Conservation (phyloP, 768 basidiomycete genomes). For the Mycena venus region DNA sequence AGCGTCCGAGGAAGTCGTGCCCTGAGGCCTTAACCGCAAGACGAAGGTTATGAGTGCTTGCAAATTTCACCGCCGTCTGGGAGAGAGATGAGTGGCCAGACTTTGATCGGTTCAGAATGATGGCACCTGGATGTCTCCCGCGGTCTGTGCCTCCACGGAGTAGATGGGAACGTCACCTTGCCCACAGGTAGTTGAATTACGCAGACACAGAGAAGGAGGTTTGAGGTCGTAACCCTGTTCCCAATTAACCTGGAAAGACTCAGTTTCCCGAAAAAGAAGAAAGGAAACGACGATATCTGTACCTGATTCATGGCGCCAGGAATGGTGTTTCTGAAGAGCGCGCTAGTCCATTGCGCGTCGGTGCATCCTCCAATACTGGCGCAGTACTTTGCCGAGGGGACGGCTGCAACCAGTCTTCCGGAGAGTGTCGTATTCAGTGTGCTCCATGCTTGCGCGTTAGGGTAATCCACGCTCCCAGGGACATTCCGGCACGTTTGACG, state of each 20-base stretch:
- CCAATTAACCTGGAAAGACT: not conserved
- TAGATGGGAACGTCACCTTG: conserved; percentile 48
- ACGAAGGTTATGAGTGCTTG: conserved; percentile 43
- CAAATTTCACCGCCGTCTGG: conserved; percentile 47
- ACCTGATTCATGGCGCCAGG: conserved; percentile 26
- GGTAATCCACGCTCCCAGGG: no score
- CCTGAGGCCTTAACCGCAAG: conserved; percentile 49
- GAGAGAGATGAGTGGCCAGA: not conserved
- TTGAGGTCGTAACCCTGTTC: conserved; percentile 38
- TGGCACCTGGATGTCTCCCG: conserved; percentile 43
- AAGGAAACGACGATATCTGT: no score
- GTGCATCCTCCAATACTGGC: conserved; percentile 1
- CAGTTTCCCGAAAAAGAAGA: not conserved
- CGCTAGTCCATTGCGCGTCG: conserved; percentile 18
- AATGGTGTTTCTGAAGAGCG: no score
- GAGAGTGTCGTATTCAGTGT: no score
- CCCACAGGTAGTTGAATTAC: no score
- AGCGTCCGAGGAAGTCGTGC: conserved; percentile 51
- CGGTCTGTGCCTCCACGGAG: conserved; percentile 44
- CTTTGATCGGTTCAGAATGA: not conserved
- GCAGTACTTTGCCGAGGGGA: no score
- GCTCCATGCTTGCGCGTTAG: no score
- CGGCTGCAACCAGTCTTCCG: no score
- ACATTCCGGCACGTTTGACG: no score
- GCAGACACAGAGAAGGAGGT: conserved; percentile 44